A percentile compares a stretch with the other conserved stretches of the same genome.
These are phyloP conservation scores for Fusarium hainanense DNA, from an alignment of 2,329 filamentous ascomycete species.

Conservation along the genomic window DNA sequence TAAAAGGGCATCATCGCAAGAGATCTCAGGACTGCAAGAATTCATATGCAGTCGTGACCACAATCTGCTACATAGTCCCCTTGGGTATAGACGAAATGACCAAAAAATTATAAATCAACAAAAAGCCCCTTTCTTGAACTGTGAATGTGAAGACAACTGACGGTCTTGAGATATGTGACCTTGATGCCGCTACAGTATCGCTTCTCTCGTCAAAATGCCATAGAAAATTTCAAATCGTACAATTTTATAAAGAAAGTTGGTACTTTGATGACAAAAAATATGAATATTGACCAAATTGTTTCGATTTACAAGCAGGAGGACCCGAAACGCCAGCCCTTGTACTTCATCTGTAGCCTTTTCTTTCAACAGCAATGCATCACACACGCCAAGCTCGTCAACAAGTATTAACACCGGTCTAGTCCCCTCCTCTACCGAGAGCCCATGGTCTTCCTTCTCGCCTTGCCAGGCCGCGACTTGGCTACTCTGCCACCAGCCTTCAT, in stretches of 20 bases:
- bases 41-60: constrained; percentile 41
- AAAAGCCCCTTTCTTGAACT: neutral
- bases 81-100: constrained; percentile 53
- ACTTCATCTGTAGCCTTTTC: constrained; percentile 40
- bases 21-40: constrained; percentile 28
- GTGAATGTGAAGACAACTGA: neutral
- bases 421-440: constrained; percentile 38
- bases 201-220: neutral
- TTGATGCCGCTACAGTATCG: neutral
- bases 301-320: constrained; percentile 43
- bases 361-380: constrained; percentile 35
- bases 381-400: constrained; percentile 7
- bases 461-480: constrained; percentile 60
- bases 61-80: constrained; percentile 52
- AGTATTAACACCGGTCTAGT: constrained; percentile 7
- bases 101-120: constrained; percentile 43
- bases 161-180: neutral
- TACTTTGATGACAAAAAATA: constrained; percentile 24
- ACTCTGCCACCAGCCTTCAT: constrained; percentile 75
- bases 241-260: neutral
- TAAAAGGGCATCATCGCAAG: constrained; percentile 20
- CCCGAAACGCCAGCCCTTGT: constrained; percentile 43
- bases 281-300: constrained; percentile 37
- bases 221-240: neutral
- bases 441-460: constrained; percentile 62